Evolutionary conservation across 371 early-diverging fungal species (phyloP).

Genomic region (Syncephalis fuscata): DNA sequence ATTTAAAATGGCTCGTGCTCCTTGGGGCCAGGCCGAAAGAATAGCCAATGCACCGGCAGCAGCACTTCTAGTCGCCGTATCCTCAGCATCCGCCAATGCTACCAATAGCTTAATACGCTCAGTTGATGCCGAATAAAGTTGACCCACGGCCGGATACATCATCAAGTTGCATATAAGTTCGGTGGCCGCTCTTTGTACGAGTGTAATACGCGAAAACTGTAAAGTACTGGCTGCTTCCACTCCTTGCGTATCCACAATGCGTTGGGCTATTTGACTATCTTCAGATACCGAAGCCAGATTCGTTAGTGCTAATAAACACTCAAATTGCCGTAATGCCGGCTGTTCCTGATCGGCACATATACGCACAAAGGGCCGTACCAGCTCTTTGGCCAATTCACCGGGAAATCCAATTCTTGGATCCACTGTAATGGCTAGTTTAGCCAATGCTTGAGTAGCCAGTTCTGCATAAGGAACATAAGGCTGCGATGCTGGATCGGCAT

Average conservation of each 20-base stretch:
- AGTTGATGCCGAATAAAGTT: slow-evolving; percentile 28
- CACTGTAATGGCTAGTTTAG: slow-evolving; percentile 78
- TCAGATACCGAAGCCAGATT: slow-evolving; percentile 57
- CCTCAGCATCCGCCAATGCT: slow-evolving; percentile 75
- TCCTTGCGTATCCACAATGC: slow-evolving; percentile 33
- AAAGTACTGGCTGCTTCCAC: slow-evolving; percentile 53
- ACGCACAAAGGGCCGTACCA: slow-evolving; percentile 39
- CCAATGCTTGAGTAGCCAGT: slow-evolving; percentile 66
- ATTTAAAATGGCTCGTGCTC: too few species aligned
- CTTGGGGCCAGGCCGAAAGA: slow-evolving; percentile 18
- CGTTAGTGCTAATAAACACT: slow-evolving; percentile 82
- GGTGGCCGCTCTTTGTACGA: slow-evolving; percentile 85
- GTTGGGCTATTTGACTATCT: slow-evolving; percentile 21
- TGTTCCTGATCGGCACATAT: slow-evolving; percentile 32
- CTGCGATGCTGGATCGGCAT: slow-evolving; percentile 8
- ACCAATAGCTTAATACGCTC: slow-evolving; percentile 55
- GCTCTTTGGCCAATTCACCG: slow-evolving; percentile 32
- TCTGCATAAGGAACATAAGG: background rate
- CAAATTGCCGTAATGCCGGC: slow-evolving; percentile 63
- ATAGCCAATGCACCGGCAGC: slow-evolving; percentile 83
- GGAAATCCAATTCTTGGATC: slow-evolving; percentile 76
- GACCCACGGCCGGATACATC: slow-evolving; percentile 61
- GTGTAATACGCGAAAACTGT: slow-evolving; percentile 55
- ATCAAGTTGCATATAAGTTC: slow-evolving; percentile 91
- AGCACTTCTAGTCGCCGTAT: slow-evolving; percentile 65